Evolutionary conservation across 495 filamentous ascomycete species (phyloP).

Genomic region (Hypomontagnella monticulosa): DNA sequence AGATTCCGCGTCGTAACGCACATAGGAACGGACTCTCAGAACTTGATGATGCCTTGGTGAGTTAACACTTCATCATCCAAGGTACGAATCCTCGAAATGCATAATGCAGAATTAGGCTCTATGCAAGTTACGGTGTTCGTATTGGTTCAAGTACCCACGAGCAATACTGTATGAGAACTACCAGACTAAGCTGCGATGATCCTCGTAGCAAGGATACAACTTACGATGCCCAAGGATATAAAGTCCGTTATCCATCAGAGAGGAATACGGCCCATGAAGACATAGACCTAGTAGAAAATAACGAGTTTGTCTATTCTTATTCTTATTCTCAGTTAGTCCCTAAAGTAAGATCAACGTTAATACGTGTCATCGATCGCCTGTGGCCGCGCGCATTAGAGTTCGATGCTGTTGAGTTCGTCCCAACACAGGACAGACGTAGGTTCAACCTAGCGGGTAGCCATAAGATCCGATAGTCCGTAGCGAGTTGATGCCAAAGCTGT

Average conservation of each 20-base stretch:
- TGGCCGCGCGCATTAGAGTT: not conserved
- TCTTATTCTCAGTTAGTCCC: no score
- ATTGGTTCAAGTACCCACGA: slow-evolving; percentile 16
- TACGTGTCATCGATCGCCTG: slow-evolving; percentile 10
- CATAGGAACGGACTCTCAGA: not conserved
- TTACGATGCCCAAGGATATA: not conserved
- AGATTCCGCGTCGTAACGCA: not conserved
- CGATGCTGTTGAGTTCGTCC: not conserved
- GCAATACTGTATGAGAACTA: not conserved
- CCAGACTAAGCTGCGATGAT: not conserved
- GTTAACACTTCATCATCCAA: not conserved
- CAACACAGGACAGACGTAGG: not conserved
- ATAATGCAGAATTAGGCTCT: slow-evolving; percentile 26
- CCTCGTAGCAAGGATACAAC: not conserved
- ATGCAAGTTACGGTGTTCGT: slow-evolving; percentile 14
- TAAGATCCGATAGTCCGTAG: slow-evolving; percentile 3
- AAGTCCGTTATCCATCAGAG: no score
- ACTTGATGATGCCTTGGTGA: not conserved
- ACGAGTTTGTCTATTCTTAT: no score
- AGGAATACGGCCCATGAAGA: no score
- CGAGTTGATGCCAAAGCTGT: not conserved
- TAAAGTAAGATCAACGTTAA: slow-evolving; percentile 15
- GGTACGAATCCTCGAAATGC: not conserved
- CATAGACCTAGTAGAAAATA: no score
- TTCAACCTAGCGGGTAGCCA: no score